phyloP scores from a whole-genome alignment of 352 stramenopile genomes.

The Peronosclerospora sorghi region DNA sequence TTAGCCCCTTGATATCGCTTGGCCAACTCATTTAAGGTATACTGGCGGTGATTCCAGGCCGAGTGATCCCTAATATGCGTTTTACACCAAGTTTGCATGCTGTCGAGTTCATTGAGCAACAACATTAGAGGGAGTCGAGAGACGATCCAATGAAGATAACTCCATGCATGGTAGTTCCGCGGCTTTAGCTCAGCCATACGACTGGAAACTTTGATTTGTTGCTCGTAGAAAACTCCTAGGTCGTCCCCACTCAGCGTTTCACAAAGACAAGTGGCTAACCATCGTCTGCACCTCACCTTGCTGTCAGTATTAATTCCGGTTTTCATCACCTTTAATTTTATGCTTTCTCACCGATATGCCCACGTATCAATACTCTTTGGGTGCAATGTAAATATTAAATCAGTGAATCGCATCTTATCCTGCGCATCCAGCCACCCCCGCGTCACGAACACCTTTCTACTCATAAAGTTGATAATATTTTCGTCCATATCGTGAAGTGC shows the following conservation, averaged over 20 bases:
- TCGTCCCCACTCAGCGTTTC: conserved; percentile 11
- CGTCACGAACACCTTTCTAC: conserved; percentile 47
- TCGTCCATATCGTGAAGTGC: too few species aligned
- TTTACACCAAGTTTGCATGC: conserved; percentile 49
- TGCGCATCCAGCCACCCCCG: conserved; percentile 24
- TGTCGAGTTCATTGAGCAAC: conserved; percentile 29
- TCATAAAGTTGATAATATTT: too few species aligned
- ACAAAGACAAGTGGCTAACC: conserved; percentile 35
- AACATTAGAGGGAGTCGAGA: conserved; percentile 18
- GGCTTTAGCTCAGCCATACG: conserved; percentile 48
- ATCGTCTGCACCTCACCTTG: conserved; percentile 23
- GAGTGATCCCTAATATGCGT: conserved; percentile 67
- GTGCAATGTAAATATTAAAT: conserved; percentile 65
- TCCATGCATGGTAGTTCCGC: conserved; percentile 81
- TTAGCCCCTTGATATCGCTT: conserved; percentile 2
- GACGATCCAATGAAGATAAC: conserved; percentile 69
- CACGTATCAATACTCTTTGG: conserved; percentile 83
- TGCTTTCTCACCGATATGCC: conserved; percentile 46
- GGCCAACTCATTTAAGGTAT: conserved; percentile 26
- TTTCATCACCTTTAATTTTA: not conserved
- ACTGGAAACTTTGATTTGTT: conserved; percentile 41
- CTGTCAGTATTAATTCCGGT: not conserved
- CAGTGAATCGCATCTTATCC: conserved; percentile 51
- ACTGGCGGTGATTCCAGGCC: conserved; percentile 70
- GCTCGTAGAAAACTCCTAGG: conserved; percentile 26